Conservation (phyloP, 2,329 filamentous ascomycete genomes). For the Fusarium mangiferae region DNA sequence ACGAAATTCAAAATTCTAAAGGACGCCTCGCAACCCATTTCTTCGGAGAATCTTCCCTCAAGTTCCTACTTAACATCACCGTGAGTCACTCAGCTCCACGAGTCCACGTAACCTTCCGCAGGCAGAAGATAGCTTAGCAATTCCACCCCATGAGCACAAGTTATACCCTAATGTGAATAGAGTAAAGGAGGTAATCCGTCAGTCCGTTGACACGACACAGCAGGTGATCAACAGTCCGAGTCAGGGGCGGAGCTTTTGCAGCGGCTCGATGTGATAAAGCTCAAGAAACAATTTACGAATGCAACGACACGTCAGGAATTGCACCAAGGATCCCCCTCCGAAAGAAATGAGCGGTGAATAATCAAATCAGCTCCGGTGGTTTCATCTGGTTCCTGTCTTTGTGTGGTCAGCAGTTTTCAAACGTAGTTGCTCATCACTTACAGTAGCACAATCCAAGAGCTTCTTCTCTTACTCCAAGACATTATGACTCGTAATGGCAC, state of each 20-base stretch:
- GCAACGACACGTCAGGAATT: neutral
- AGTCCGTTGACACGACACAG: neutral
- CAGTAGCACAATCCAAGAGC: neutral
- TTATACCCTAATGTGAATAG: neutral
- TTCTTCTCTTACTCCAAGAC: neutral
- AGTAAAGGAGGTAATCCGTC: neutral
- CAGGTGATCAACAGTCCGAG: neutral
- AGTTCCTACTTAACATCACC: neutral
- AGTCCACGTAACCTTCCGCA: neutral
- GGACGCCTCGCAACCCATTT: neutral
- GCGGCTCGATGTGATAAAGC: neutral
- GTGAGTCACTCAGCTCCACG: neutral
- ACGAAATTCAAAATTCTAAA: neutral
- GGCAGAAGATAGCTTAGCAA: neutral
- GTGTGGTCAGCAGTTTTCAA: constrained; percentile 3
- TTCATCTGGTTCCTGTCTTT: neutral
- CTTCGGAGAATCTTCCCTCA: neutral
- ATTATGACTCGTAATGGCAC: neutral
- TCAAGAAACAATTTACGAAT: neutral
- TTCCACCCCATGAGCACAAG: neutral
- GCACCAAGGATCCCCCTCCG: neutral
- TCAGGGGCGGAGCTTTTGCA: neutral
- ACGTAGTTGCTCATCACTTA: neutral
- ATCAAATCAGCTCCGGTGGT: neutral
- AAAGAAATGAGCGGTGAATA: neutral